These are phyloP conservation scores for Diaporthe vaccinii DNA, from an alignment of 2,329 filamentous ascomycete genomes.

Conservation along the genomic window DNA sequence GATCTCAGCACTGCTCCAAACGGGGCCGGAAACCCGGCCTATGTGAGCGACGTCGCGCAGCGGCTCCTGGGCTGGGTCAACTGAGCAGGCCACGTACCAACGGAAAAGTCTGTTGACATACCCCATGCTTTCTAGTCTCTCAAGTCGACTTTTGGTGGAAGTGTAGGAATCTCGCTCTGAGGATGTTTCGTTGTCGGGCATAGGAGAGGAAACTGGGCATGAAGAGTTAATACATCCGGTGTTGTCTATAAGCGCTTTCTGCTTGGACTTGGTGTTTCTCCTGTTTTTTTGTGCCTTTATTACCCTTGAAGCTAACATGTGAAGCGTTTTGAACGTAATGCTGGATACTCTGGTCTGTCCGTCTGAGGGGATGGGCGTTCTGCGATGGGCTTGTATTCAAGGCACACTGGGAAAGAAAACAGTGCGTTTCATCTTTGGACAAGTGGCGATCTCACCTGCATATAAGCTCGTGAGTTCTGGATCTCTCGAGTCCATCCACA, in stretches of 20 bases:
- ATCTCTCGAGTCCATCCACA: background rate
- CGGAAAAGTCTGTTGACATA: no score
- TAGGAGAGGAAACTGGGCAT: background rate
- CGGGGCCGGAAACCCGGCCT: conserved; percentile 28
- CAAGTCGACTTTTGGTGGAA: background rate
- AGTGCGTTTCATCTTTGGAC: background rate
- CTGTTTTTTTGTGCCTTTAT: no score
- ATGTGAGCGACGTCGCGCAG: conserved; percentile 34
- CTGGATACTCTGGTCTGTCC: background rate
- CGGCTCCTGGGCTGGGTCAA: conserved; percentile 27
- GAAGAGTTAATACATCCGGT: background rate
- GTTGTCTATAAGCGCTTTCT: background rate
- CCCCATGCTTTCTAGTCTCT: no score
- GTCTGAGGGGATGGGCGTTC: background rate
- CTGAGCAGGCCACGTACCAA: background rate
- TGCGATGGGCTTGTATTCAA: background rate
- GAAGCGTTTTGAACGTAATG: background rate
- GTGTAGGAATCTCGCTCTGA: background rate
- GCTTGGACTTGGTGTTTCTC: background rate
- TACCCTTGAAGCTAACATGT: background rate
- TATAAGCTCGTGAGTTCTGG: background rate
- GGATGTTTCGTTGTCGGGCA: background rate
- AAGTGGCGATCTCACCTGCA: background rate
- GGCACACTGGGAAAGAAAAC: no score
- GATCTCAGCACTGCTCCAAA: conserved; percentile 51